These are phyloP conservation scores for Boletellus emodensis DNA, from an alignment of 768 basidiomycete genomes.

Conservation along the genomic window DNA sequence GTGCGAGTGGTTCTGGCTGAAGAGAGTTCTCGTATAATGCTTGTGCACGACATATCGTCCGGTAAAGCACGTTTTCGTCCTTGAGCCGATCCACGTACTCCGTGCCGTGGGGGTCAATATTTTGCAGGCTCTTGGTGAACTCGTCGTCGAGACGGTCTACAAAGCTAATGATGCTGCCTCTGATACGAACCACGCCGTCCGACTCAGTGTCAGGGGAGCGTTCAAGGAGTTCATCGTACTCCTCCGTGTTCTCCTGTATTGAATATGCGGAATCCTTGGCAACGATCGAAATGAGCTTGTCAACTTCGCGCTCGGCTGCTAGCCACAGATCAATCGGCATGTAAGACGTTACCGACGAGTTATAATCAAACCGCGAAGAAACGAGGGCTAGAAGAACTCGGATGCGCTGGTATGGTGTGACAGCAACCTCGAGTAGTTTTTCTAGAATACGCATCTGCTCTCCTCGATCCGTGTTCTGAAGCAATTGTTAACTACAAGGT, in stretches of 20 bases:
- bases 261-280: slow-evolving; percentile 69
- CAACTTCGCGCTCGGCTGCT: slow-evolving; percentile 81
- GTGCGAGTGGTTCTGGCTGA: slow-evolving; percentile 73
- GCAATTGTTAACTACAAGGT: slow-evolving; percentile 8
- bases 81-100: slow-evolving; percentile 97
- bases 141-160: slow-evolving; percentile 97
- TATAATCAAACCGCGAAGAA: slow-evolving; percentile 96
- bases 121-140: slow-evolving; percentile 95
- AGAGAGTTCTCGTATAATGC: slow-evolving; percentile 82
- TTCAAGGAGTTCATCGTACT: slow-evolving; percentile 89
- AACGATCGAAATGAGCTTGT: slow-evolving; percentile 80
- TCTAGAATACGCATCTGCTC: slow-evolving; percentile 93
- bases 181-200: slow-evolving; percentile 75
- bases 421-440: slow-evolving; percentile 78
- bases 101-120: slow-evolving; percentile 98
- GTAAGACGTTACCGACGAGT: slow-evolving; percentile 75
- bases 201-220: slow-evolving; percentile 70
- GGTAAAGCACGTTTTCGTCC: slow-evolving; percentile 92
- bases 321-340: slow-evolving; percentile 95
- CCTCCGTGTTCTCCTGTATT: slow-evolving; percentile 81
- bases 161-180: slow-evolving; percentile 94
- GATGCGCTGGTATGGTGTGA: slow-evolving; percentile 88
- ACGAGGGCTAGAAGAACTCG: slow-evolving; percentile 91
- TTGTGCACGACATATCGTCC: slow-evolving; percentile 90
- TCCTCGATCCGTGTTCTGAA: slow-evolving; percentile 89